These are phyloP conservation scores for Fagus crenata DNA, from an alignment of 306 rosid species.

Conservation along the genomic window DNA sequence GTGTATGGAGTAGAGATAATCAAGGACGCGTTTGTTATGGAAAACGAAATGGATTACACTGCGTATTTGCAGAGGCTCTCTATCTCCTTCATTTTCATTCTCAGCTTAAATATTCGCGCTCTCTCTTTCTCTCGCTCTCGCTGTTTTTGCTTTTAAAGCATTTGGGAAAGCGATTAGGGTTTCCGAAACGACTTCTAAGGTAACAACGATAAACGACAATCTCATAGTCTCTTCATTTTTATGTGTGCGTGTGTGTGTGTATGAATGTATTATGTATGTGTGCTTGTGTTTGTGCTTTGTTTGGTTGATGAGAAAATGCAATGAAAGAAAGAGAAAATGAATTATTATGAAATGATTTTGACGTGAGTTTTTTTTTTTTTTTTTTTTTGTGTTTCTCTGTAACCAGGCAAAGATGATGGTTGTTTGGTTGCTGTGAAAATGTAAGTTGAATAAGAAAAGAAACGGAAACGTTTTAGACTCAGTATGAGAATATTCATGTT, in stretches of 20 bases:
- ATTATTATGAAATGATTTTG: neutral
- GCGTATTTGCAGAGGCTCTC: neutral
- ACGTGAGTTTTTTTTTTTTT: neutral
- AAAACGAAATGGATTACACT: too few relatives aligned
- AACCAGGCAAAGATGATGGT: neutral
- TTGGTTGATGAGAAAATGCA: conserved; percentile 5
- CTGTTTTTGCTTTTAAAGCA: neutral
- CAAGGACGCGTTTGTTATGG: neutral
- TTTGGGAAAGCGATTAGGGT: neutral
- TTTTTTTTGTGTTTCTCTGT: neutral
- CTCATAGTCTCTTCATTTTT: neutral
- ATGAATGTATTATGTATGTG: neutral
- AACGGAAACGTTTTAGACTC: neutral
- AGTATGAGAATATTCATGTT: too few relatives aligned
- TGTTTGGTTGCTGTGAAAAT: conserved; percentile 4
- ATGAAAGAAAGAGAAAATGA: neutral
- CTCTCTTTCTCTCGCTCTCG: neutral
- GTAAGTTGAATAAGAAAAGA: neutral
- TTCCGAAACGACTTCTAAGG: neutral
- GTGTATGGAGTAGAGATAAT: neutral
- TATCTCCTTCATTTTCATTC: neutral
- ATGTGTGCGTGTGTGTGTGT: neutral
- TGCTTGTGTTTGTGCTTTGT: neutral
- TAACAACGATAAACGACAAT: neutral
- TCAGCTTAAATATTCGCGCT: neutral